Evolutionary conservation across 2,329 filamentous ascomycete species (phyloP), one percentile per base, ranked within the genome.

Genomic region (Ceratocystis ficicola): DNA sequence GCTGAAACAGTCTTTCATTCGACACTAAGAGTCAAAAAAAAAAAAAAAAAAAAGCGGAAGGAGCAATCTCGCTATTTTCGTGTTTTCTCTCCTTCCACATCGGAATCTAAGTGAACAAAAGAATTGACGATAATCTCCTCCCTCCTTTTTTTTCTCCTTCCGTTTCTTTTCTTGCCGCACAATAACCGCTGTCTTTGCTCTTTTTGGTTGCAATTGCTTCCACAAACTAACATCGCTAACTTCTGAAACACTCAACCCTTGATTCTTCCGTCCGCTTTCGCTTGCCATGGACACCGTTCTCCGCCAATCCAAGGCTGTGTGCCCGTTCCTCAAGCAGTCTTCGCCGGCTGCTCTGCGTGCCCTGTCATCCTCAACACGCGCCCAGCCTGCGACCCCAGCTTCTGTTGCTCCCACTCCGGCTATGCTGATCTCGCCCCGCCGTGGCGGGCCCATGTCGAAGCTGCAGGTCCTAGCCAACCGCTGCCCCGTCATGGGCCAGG

Each of bases 401-500:
- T 81, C 73, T 64, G 66, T 71, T 85, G 64, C 69, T n/a, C 30
- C 63, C 6, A 3, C 48, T 52, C 22, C 48, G 48, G 48, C 48
- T 52, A 17, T 25, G 22, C 48, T 52, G 28, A 3, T 28, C 25
- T 72, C 82, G 69, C 88, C 88, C 65, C 87, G 86, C 66, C 89
- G 91, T 72, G 93, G 92, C 70, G 90, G 92, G 73, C 90, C 90
- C 77, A 96, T 97, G 85, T 96, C 91, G 73, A 97, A 96, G 79
- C 83, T 99, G 72, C 94, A 97, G 80, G 85, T 94, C 71, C 86
- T 95, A 73, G 94, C 90, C 72, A 87, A 91, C 74, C 90, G 93
- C 76, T 99, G 94, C 83, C 94, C 94, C 67, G 88, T 99, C 76
- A 99, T 99, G 94, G 93, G 92, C 76, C 95, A 96, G 82, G 94